Base-by-base conservation (phyloP, 2,329 filamentous ascomycete species). In the Stachybotrys elegans region DNA sequence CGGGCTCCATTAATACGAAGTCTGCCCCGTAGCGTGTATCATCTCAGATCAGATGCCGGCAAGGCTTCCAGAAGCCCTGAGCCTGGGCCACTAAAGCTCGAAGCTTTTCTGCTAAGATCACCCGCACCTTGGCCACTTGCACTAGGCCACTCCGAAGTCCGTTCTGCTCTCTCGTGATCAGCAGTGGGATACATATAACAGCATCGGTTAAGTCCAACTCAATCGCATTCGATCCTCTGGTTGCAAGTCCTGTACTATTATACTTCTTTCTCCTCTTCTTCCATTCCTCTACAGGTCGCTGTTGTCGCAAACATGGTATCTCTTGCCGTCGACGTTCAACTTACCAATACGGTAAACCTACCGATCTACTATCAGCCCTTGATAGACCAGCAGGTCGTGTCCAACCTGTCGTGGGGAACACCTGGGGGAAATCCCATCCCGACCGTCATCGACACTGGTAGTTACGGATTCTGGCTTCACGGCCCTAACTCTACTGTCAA, bases 371-470 rank as follows among this genome's bases (percentile, higher is more conserved):
- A 36, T 17, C 34, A 17, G 13, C 34, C 34, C 7, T 17, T 36
- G 21, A 20, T 36, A 4, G 34, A 36, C 17, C 34, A 36, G 17
- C 34, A 36, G 21, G 34, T 36, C 13, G 17, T 36, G 7, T 38
- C 39, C 23, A 40, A 45, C 22, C 42, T 45, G 31, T 42, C 21
- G 31, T 45, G 43, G 43, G 43, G 43, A n/a, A 42, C 39, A 9
- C 43, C 43, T 21, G 43, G 17, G 13, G 38, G 42, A 19, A 36
- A 39, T 12, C 22, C 43, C 19, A 20, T 45, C 19, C 43, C 43
- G 12, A 45, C 43, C 14, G 40, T 45, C 31, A 37, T 45, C 22
- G 43, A 45, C 22, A 45, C 43, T 2, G 43, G 43, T 3, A 42
- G 38, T 27, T 40, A 39, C 19, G 22, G 39, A 25, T 45, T 42